These are phyloP conservation scores for Arxiozyma telluris DNA, from an alignment of 1,139 yeast species.

Conservation along the genomic window DNA sequence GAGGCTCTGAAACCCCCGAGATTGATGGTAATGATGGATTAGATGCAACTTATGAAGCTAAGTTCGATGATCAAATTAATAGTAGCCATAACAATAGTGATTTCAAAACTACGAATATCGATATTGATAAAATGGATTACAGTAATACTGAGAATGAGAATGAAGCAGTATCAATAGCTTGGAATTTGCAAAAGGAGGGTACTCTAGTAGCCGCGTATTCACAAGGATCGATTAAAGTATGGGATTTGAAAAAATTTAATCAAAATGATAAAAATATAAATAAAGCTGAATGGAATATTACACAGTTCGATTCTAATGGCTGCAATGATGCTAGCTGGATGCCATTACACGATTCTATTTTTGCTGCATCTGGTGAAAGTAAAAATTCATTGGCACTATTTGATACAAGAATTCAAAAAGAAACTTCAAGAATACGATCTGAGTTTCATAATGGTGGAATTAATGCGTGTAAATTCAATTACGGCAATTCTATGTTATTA, in stretches of 20 bases:
- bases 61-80: background rate
- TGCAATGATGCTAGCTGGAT: constrained; percentile 58
- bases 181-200: constrained; percentile 49
- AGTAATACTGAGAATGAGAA: constrained; percentile 4
- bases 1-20: constrained; percentile 1
- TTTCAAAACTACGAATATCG: constrained; percentile 1
- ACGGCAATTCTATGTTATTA: constrained; percentile 43
- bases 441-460: constrained; percentile 41
- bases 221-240: constrained; percentile 46
- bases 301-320: constrained; percentile 32
- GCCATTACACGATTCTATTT: constrained; percentile 47
- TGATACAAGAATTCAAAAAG: constrained; percentile 38
- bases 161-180: constrained; percentile 30
- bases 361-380: constrained; percentile 51
- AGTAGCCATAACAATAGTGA: background rate
- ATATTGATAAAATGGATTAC: constrained; percentile 1
- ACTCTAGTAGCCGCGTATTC: constrained; percentile 50
- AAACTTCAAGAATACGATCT: constrained; percentile 15
- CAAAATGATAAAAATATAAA: constrained; percentile 15
- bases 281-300: constrained; percentile 7
- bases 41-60: constrained; percentile 1
- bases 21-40: background rate
- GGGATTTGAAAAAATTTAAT: constrained; percentile 39
- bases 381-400: constrained; percentile 37
- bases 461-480: constrained; percentile 60